These are phyloP conservation scores for Plantago lanceolata DNA, from an alignment of 305 asterid species.

Conservation along the genomic window DNA sequence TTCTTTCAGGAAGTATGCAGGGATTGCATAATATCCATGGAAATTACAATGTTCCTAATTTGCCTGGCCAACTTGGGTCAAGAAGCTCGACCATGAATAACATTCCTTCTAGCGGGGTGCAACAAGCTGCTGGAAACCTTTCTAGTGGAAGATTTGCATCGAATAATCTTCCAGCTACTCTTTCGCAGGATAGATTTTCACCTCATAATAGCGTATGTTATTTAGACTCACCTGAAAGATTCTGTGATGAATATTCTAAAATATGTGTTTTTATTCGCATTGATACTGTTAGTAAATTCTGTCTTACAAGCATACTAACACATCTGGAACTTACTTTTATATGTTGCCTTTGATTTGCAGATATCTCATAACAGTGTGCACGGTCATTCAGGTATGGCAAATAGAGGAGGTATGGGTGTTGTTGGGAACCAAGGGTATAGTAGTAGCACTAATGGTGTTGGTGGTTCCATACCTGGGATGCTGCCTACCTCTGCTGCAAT, in stretches of 20 bases:
- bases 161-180: conserved; percentile 73
- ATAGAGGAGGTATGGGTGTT: conserved; percentile 76
- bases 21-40: conserved; percentile 91
- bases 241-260: conserved; percentile 21
- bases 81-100: conserved; percentile 75
- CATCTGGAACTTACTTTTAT: conserved; percentile 1
- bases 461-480: conserved; percentile 95
- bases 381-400: conserved; percentile 82
- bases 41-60: conserved; percentile 70
- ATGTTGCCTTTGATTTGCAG: conserved; percentile 42
- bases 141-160: conserved; percentile 89
- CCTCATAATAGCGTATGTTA: conserved; percentile 22
- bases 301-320: not conserved
- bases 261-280: conserved; percentile 17
- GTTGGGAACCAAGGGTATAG: conserved; percentile 84
- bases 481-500: conserved; percentile 80
- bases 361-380: conserved; percentile 80
- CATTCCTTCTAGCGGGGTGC: conserved; percentile 84
- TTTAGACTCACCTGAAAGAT: conserved; percentile 5
- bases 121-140: conserved; percentile 76
- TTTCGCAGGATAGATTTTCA: conserved; percentile 66
- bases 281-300: conserved; percentile 16
- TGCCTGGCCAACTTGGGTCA: conserved; percentile 88
- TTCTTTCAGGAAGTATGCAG: conserved; percentile 76
- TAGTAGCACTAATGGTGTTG: conserved; percentile 66